Conservation (phyloP, 108 stramenopile genomes). For the Aurantiochytrium sp. region DNA sequence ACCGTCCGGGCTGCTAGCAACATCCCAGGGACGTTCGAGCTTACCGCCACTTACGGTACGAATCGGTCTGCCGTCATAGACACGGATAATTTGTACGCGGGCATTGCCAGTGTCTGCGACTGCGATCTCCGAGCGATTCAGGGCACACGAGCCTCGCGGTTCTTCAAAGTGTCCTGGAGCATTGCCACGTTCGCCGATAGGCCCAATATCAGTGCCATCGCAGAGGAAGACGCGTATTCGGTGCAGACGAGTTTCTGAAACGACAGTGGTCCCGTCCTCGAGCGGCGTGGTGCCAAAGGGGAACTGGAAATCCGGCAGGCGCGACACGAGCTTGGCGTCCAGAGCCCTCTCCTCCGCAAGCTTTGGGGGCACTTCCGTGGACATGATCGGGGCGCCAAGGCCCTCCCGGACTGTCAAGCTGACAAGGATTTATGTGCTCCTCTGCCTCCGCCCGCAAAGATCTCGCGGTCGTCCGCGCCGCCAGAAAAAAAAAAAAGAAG, state of each 20-base stretch:
- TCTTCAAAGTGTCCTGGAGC: not conserved
- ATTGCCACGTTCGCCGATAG: not conserved
- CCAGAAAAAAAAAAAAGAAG: no score
- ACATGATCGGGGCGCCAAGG: no score
- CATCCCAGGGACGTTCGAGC: not conserved
- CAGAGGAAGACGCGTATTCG: not conserved
- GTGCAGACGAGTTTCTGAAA: not conserved
- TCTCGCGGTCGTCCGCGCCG: no score
- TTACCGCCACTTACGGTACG: not conserved
- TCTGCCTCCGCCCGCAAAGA: no score
- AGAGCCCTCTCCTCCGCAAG: not conserved
- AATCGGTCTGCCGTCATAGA: not conserved
- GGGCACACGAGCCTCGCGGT: not conserved
- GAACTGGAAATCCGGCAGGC: not conserved
- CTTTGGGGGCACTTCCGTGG: no score
- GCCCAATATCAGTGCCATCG: not conserved
- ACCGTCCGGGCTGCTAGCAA: not conserved
- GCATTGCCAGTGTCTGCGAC: conserved; percentile 16
- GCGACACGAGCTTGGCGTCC: not conserved
- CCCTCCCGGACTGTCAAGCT: no score
- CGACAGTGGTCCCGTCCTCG: not conserved
- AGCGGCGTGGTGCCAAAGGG: not conserved
- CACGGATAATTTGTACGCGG: not conserved
- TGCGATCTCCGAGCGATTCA: not conserved
- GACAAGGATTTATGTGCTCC: no score